Conservation (phyloP, 495 filamentous ascomycete species). For the Oidiodendron maius region DNA sequence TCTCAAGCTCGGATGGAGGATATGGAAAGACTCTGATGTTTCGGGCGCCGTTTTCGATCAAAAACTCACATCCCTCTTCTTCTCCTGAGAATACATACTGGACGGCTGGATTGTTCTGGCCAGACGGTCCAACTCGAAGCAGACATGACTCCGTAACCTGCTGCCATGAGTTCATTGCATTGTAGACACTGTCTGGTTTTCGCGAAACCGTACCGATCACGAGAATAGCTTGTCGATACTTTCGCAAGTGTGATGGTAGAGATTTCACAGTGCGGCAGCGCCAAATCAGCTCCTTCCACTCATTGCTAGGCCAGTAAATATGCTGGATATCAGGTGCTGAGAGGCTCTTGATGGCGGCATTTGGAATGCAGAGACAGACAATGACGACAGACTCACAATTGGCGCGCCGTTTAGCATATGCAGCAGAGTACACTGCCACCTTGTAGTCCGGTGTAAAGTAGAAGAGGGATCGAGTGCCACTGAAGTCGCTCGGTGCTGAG, state of each 20-base stretch:
- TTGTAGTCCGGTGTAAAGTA: conserved; percentile 9
- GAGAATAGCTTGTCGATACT: conserved; percentile 6
- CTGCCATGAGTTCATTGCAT: not conserved
- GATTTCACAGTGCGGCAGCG: conserved; percentile 6
- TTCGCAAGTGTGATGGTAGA: conserved; percentile 6
- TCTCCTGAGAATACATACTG: conserved; percentile 11
- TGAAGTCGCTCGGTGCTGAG: conserved; percentile 13
- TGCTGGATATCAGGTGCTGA: conserved; percentile 2
- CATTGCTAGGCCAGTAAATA: conserved; percentile 10
- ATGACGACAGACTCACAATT: conserved; percentile 8
- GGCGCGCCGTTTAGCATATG: conserved; percentile 16
- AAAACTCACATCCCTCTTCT: conserved; percentile 5
- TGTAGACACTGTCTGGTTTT: conserved; percentile 7
- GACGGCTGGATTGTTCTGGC: not conserved
- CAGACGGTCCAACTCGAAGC: not conserved
- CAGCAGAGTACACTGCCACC: conserved; percentile 14
- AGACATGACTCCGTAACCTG: conserved; percentile 3
- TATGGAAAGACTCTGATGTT: conserved; percentile 6
- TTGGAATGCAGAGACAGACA: conserved; percentile 12
- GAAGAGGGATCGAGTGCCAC: conserved; percentile 3
- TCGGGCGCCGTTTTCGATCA: conserved; percentile 5
- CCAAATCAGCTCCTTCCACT: conserved; percentile 15
- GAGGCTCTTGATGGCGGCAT: conserved; percentile 15
- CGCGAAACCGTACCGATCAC: conserved; percentile 6
- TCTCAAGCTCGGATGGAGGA: conserved; percentile 1